A percentile compares a stretch with the other conserved stretches of the same genome.
Evolutionary conservation across 2,329 filamentous ascomycete genomes (phyloP).

Genomic region (Ceratocystis harringtonii): DNA sequence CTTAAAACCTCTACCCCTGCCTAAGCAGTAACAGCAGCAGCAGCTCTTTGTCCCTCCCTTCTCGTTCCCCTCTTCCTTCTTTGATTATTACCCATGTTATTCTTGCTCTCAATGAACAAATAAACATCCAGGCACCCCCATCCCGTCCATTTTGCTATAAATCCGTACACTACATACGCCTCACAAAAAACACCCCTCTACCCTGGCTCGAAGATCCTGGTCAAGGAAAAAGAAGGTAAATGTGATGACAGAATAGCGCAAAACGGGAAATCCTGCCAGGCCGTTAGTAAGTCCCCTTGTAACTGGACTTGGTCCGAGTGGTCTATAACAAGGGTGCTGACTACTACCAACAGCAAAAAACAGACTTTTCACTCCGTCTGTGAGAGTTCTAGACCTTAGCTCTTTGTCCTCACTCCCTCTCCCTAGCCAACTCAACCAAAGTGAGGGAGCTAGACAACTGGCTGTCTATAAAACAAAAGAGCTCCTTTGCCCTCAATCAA

Average conservation of each 20-base stretch:
- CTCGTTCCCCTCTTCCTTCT: constrained; percentile 3
- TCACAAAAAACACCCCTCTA: neutral
- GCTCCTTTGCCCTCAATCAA: neutral
- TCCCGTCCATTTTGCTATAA: neutral
- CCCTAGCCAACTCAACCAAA: neutral
- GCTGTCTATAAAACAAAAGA: neutral
- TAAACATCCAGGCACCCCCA: neutral
- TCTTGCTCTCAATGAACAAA: neutral
- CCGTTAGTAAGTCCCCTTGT: neutral
- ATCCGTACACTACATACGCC: neutral
- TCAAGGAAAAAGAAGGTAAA: neutral
- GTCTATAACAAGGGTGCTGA: neutral
- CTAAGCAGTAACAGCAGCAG: constrained; percentile 5
- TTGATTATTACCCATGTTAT: neutral
- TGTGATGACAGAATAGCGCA: constrained; percentile 3
- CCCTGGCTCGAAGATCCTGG: neutral
- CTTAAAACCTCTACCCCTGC: constrained; percentile 20
- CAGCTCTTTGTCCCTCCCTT: no score
- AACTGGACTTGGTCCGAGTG: neutral
- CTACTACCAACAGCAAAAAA: neutral
- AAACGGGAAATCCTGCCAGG: constrained; percentile 5
- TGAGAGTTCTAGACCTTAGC: constrained; percentile 18
- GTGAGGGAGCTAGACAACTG: neutral
- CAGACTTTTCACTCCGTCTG: constrained; percentile 18
- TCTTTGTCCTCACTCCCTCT: constrained; percentile 17